These are phyloP conservation scores for Polytrichum formosum DNA, from an alignment of 225 moss, liverwort and hornwort species.

Conservation along the genomic window DNA sequence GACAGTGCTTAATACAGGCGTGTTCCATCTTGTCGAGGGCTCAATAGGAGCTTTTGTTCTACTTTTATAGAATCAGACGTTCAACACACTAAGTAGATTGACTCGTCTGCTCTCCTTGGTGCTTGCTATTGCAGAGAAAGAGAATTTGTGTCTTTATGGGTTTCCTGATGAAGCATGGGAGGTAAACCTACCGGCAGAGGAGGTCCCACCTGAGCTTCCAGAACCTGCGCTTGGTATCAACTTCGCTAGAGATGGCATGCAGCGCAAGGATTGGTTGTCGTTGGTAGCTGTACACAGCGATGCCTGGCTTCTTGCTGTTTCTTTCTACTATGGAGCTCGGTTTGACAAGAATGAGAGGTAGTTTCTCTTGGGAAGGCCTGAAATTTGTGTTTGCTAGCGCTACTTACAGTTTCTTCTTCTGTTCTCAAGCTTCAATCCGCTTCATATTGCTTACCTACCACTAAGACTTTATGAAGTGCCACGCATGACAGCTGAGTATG, in stretches of 20 bases:
- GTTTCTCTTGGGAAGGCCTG: too few species aligned
- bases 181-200: slow-evolving; percentile 33
- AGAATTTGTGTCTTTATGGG: slow-evolving; percentile 54
- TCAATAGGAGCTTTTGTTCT: too few species aligned
- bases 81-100: not conserved
- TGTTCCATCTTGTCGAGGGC: too few species aligned
- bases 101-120: not conserved
- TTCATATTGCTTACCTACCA: too few species aligned
- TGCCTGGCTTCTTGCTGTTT: slow-evolving; percentile 63
- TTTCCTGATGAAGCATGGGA: slow-evolving; percentile 36
- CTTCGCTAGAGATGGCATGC: slow-evolving; percentile 39
- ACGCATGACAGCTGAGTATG: too few species aligned
- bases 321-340: slow-evolving; percentile 64
- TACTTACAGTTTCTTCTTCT: too few species aligned
- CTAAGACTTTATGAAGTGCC: too few species aligned
- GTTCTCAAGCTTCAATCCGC: too few species aligned
- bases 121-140: slow-evolving; percentile 42
- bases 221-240: slow-evolving; percentile 38
- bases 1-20: too few species aligned
- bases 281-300: slow-evolving; percentile 40
- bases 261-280: slow-evolving; percentile 35
- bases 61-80: too few species aligned
- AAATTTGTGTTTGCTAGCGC: too few species aligned
- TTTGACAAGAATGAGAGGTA: slow-evolving; percentile 66
- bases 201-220: slow-evolving; percentile 36